Evolutionary conservation across 2,329 filamentous ascomycete genomes (phyloP).

Genomic region (Podosphaera xanthii): DNA sequence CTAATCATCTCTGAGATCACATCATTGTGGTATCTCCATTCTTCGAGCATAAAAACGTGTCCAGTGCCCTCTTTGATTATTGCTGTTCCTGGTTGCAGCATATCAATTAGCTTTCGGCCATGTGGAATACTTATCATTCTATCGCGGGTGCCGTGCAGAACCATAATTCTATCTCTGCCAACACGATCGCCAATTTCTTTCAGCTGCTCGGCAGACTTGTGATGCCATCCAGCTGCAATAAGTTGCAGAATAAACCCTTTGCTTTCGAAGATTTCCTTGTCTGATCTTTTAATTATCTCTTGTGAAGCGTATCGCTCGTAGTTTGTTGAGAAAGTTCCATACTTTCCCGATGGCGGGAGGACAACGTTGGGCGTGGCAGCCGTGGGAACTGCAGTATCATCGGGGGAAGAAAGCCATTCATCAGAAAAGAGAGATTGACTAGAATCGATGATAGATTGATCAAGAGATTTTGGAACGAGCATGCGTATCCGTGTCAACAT

Average conservation of each 20-base stretch:
- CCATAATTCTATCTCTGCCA: constrained; percentile 49
- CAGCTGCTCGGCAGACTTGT: constrained; percentile 47
- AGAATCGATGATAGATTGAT: constrained; percentile 39
- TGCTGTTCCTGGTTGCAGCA: constrained; percentile 36
- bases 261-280: constrained; percentile 35
- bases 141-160: constrained; percentile 56
- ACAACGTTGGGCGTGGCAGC: constrained; percentile 19
- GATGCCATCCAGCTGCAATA: constrained; percentile 57
- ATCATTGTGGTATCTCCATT: constrained; percentile 42
- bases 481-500: constrained; percentile 31
- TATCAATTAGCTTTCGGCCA: constrained; percentile 41
- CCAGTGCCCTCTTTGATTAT: constrained; percentile 47
- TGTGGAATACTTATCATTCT: constrained; percentile 56
- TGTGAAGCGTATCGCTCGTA: constrained; percentile 64
- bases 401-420: constrained; percentile 37
- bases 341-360: constrained; percentile 17
- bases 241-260: constrained; percentile 56
- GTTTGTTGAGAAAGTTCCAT: constrained; percentile 44
- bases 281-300: constrained; percentile 48
- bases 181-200: constrained; percentile 40
- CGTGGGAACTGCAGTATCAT: constrained; percentile 30
- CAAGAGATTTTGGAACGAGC: constrained; percentile 47
- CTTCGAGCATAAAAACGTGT: constrained; percentile 54
- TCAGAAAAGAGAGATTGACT: constrained; percentile 42
- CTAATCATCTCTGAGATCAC: constrained; percentile 24